These are phyloP conservation scores for Raphanus raphanistrum DNA, from an alignment of 345 rosid genomes.

Conservation along the genomic window DNA sequence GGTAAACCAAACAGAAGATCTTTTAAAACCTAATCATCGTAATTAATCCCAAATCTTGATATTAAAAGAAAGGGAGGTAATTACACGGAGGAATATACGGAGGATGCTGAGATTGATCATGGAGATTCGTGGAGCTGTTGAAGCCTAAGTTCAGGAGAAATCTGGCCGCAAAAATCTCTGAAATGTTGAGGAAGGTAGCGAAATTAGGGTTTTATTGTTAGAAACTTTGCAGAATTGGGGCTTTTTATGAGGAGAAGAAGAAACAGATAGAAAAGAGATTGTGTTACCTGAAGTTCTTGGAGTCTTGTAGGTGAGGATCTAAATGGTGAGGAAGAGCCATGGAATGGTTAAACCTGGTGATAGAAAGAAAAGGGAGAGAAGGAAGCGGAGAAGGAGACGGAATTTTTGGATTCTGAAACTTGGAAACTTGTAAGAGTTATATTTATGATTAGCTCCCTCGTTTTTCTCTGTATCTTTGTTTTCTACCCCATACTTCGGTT, in stretches of 20 bases:
- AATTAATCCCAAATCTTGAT: neutral
- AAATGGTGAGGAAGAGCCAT: constrained; percentile 67
- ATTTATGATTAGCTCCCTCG: constrained; percentile 7
- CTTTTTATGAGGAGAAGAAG: neutral
- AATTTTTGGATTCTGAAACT: constrained; percentile 8
- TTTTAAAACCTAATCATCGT: neutral
- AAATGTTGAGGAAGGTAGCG: neutral
- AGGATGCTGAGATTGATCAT: constrained; percentile 74
- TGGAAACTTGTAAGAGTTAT: constrained; percentile 3
- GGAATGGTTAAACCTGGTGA: constrained; percentile 24
- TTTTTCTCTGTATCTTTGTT: neutral
- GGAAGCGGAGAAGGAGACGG: constrained; percentile 23
- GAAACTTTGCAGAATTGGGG: constrained; percentile 29
- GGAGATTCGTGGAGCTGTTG: constrained; percentile 43
- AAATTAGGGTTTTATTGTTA: constrained; percentile 24
- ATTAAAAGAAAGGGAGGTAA: neutral
- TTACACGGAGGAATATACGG: constrained; percentile 84
- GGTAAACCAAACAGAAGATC: neutral
- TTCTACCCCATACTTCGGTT: neutral
- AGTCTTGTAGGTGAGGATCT: constrained; percentile 49
- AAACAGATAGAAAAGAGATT: neutral
- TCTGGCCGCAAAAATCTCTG: constrained; percentile 56
- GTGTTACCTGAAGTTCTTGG: constrained; percentile 55
- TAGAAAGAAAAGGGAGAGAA: constrained; percentile 22
- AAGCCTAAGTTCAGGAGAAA: constrained; percentile 50